phyloP scores from a whole-genome alignment of 352 stramenopile species.

The Pythium brachiatum region DNA sequence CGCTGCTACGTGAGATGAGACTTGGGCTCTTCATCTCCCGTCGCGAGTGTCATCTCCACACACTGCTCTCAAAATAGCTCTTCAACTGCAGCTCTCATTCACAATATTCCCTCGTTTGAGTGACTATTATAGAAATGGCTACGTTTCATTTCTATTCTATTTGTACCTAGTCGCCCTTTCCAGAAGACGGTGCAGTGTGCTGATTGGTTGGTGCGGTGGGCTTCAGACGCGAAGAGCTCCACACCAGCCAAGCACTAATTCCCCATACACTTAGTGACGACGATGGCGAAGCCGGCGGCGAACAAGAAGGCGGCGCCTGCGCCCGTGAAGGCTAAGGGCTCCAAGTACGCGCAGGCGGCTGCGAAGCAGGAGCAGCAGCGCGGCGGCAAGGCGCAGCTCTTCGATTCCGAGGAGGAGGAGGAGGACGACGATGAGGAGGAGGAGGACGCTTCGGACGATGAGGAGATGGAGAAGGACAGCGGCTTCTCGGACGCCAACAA shows the following conservation, averaged over 20 bases:
- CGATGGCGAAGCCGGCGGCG: conserved; percentile 23
- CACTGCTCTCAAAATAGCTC: conserved; percentile 6
- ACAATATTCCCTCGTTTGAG: conserved; percentile 2
- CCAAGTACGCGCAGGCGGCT: conserved; percentile 80
- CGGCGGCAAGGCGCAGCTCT: conserved; percentile 51
- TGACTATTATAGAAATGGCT: conserved; percentile 17
- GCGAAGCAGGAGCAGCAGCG: conserved; percentile 50
- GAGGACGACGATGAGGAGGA: conserved; percentile 43
- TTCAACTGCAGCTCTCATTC: conserved; percentile 6
- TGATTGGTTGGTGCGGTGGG: conserved; percentile 17
- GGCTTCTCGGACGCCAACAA: conserved; percentile 87
- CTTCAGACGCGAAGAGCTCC: conserved; percentile 3
- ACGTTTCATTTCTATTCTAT: conserved; percentile 15
- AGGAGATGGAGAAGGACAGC: conserved; percentile 30
- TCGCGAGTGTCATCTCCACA: background rate
- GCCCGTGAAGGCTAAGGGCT: conserved; percentile 23
- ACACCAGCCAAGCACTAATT: conserved; percentile 6
- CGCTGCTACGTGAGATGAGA: background rate
- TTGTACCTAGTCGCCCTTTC: conserved; percentile 1
- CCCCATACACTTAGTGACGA: background rate
- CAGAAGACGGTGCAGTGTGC: conserved; percentile 3
- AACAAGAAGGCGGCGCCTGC: conserved; percentile 27
- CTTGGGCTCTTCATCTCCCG: background rate
- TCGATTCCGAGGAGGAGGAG: conserved; percentile 59
- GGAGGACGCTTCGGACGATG: conserved; percentile 39